Evolutionary conservation across 108 stramenopile genomes (phyloP), one percentile per base, ranked within the genome.

Genomic region (Nannochloropsis gaditana): DNA sequence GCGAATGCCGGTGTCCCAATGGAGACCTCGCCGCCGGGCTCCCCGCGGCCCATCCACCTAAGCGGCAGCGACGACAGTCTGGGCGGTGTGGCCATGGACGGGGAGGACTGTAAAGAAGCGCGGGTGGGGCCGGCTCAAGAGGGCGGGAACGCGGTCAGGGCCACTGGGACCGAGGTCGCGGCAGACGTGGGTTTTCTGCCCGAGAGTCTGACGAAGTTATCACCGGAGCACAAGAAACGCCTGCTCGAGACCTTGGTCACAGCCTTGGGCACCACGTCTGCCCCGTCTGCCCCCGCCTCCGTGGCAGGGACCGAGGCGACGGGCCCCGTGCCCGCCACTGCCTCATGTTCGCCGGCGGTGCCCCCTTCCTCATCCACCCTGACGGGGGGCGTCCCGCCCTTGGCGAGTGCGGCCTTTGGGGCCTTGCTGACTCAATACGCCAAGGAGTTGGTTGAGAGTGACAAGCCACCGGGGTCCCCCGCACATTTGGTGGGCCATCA

Each of bases 331-430:
- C 4, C 59, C 59, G 15, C 6, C 59, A n/a, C 59, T 6, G 15
- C 59, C 59, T 73, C 59, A 15, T 73, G 19, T 8, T 73, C 59
- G 15, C 43, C 45, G 3, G 2, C 83, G 11, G 43, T 44, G 83
- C 44, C 83, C 19, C 3, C 43, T 4, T 17, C 83, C 3, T 11
- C 44, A 11, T 45, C 43, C 6, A 3, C 43, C 43, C 15, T 11
- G 43, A 45, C 45, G 43, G 21, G 86, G 42, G 88, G 44, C n/a
- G 47, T 88, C 1, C 90, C 90, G 81, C 90, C 90, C 11, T 86
- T 91, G 50, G 90, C 90, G 5, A 90, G 89, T 84, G 90, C 90
- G 5, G 90, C 90, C n/a, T n/a, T 91, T 17, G 87, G 89, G 1
- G 90, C 90, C 44, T 91, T 90, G 41, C 42, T 89, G 85, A 82